Evolutionary conservation across 2,329 filamentous ascomycete species (phyloP).

Genomic region (Sclerotinia trifoliorum): DNA sequence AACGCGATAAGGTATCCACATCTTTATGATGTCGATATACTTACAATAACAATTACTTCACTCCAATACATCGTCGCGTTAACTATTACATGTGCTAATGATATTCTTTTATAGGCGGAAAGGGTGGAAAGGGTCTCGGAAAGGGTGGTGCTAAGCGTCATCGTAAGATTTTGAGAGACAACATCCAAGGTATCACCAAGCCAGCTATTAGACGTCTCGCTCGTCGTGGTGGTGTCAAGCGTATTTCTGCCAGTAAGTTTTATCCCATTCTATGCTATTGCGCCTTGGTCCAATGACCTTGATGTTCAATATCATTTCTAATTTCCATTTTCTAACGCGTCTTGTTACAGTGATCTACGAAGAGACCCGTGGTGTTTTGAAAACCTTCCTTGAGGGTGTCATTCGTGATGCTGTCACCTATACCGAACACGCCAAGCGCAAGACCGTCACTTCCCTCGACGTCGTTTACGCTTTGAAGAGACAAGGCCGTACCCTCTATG

Average conservation of each 20-base stretch:
- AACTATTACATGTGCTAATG: not conserved
- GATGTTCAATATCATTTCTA: constrained; percentile 46
- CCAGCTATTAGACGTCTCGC: constrained; percentile 97
- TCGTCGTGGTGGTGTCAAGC: constrained; percentile 99
- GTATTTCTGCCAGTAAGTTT: constrained; percentile 85
- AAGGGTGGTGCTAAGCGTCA: constrained; percentile 99
- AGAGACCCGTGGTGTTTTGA: constrained; percentile 80
- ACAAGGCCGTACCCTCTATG: constrained; percentile 65
- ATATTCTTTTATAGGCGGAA: constrained; percentile 34
- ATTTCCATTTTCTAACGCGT: constrained; percentile 47
- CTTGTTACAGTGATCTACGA: constrained; percentile 66
- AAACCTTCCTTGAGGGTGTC: constrained; percentile 80
- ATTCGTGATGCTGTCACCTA: constrained; percentile 54
- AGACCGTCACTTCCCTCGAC: constrained; percentile 66
- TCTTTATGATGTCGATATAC: constrained; percentile 7
- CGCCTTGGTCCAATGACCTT: constrained; percentile 55
- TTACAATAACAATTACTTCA: constrained; percentile 42
- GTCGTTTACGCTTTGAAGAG: constrained; percentile 66
- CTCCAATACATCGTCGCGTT: constrained; percentile 54
- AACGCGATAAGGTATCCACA: constrained; percentile 21
- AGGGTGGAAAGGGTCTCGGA: constrained; percentile 93
- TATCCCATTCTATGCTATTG: constrained; percentile 55
- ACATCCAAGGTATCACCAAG: constrained; percentile 99
- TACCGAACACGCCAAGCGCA: constrained; percentile 73
- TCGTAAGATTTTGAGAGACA: constrained; percentile 98